Percentiles rank a stretch among this genome's conserved stretches.
Evolutionary conservation across 495 filamentous ascomycete species (phyloP).

Genomic region (Neurospora sp.): DNA sequence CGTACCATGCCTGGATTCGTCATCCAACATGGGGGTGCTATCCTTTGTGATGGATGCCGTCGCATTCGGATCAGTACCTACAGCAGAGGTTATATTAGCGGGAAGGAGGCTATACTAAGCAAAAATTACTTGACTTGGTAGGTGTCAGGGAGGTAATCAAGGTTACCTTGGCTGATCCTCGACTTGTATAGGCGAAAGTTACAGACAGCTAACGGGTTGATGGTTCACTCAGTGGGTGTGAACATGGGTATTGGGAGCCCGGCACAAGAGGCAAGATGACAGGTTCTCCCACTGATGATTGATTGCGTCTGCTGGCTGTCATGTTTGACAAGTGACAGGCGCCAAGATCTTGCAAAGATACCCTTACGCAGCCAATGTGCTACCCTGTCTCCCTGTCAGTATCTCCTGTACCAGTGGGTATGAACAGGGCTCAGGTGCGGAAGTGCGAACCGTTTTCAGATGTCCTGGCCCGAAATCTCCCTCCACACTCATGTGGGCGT

Average conservation of each 20-base stretch:
- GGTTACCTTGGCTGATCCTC: background rate
- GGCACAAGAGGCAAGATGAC: background rate
- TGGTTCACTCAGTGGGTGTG: background rate
- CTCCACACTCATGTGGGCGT: background rate
- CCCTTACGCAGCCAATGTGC: background rate
- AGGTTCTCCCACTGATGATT: background rate
- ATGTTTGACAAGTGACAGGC: background rate
- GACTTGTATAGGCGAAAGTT: background rate
- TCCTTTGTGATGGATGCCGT: background rate
- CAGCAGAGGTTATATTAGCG: background rate
- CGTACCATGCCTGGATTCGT: background rate
- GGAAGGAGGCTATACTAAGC: background rate
- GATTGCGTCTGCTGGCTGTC: background rate
- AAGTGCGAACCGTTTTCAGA: background rate
- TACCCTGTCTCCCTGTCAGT: background rate
- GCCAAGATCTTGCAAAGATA: background rate
- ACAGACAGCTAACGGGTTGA: background rate
- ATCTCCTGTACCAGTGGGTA: background rate
- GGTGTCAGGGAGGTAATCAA: background rate
- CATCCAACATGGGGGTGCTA: background rate
- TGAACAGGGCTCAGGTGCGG: background rate
- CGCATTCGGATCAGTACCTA: background rate
- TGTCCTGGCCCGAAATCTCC: background rate
- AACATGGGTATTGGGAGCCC: background rate
- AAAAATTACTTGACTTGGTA: background rate